Evolutionary conservation across 352 stramenopile genomes (phyloP).

Genomic region (Globisporangium cystogenes): DNA sequence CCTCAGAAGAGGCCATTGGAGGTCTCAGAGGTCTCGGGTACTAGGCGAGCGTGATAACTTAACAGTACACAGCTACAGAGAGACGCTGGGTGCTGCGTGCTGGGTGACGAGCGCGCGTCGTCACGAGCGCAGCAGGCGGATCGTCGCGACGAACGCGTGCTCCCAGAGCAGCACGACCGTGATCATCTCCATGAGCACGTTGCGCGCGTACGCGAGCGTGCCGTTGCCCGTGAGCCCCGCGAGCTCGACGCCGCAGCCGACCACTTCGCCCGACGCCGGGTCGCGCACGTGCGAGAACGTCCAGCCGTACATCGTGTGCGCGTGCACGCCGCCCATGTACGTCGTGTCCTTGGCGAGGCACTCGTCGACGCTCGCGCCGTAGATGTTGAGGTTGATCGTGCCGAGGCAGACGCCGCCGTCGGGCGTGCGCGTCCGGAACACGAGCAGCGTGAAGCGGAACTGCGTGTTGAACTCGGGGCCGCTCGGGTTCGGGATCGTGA

Average conservation of each 20-base stretch:
- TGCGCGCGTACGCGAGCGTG: conserved; percentile 19
- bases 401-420: conserved; percentile 15
- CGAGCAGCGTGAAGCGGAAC: conserved; percentile 22
- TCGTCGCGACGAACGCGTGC: conserved; percentile 15
- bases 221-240: conserved; percentile 24
- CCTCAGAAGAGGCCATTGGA: too few species aligned
- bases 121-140: conserved; percentile 13
- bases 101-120: too few species aligned
- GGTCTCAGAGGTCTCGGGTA: too few species aligned
- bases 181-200: conserved; percentile 31
- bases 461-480: conserved; percentile 8
- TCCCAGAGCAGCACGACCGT: conserved; percentile 27
- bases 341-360: conserved; percentile 15
- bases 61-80: too few species aligned
- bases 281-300: conserved; percentile 9
- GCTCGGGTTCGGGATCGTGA: conserved; percentile 19
- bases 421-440: conserved; percentile 7
- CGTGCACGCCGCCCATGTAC: conserved; percentile 14
- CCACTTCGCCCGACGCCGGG: not conserved
- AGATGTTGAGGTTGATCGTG: conserved; percentile 25
- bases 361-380: conserved; percentile 15
- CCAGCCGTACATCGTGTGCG: conserved; percentile 25
- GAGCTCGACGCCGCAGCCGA: conserved; percentile 19
- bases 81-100: too few species aligned
- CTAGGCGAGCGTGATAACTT: too few species aligned